Base-by-base conservation (phyloP, 2,329 filamentous ascomycete species). In the Metarhizium sp. region DNA sequence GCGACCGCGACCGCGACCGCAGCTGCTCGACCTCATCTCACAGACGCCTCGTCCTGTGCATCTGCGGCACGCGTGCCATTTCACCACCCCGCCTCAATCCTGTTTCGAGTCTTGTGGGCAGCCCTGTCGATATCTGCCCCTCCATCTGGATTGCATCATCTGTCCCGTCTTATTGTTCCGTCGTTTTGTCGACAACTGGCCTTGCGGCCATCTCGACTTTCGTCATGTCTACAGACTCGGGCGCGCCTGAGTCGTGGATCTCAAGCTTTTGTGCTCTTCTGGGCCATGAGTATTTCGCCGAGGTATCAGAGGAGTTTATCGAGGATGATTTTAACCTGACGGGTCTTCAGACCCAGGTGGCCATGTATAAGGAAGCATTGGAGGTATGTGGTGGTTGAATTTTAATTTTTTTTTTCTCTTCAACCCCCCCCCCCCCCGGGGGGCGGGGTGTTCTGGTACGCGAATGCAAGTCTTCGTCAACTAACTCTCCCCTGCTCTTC, bases 261-360 rank as follows among this genome's bases (percentile, higher is more conserved):
- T 88, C 90, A 60, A 95, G 92, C 57, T 99, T 96, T 72, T 99
- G 94, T 78, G 91, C 90, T 43, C 79, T 97, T 49, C 82, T 97
- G 58, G 94, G 94, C 59, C 94, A 99, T 71, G 94, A 99, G 73
- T 99, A 97, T 76, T 99, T 99, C 72, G 94, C 94, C 59, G 94
- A 99, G 76, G 92, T 99, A 52, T 94, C 90, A 49, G 94, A 99
- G 74, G 94, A 99, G 67, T 99, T 99, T 66, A 97, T 99, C 68
- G 94, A 99, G 72, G 94, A 99, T 84, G 94, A 99, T 73, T 99
- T 99, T 79, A 99, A 99, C 73, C 79, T 99, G 61, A 99, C 94
- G 1, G 94, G 94, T 51, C 78, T 99, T 66, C 91, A 96, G 73
- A 88, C 86, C 58, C 92, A 97, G 74, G 94, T 99, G 53, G 87